Conservation (phyloP, 164 flowering plant species). For the Stephania japonica region DNA sequence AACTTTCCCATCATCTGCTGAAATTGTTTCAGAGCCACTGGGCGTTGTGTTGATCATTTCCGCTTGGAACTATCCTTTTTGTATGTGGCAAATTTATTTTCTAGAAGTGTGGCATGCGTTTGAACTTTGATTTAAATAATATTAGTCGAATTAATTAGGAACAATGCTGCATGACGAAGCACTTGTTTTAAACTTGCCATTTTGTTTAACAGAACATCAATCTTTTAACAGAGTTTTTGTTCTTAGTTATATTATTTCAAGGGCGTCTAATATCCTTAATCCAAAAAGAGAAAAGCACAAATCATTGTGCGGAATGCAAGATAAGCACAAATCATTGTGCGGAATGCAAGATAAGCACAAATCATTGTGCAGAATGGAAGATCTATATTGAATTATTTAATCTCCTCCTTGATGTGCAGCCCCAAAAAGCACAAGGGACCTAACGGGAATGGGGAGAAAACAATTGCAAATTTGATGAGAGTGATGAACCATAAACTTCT, state of each 20-base stretch:
- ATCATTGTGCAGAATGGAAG: too few species aligned
- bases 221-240: not conserved
- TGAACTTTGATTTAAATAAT: not conserved
- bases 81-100: constrained; percentile 33
- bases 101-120: not conserved
- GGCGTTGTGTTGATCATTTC: constrained; percentile 66
- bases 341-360: too few species aligned
- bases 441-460: too few species aligned
- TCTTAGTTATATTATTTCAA: too few species aligned
- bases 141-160: not conserved
- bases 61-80: constrained; percentile 70
- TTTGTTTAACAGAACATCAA: not conserved
- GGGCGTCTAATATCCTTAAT: not conserved
- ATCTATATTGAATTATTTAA: too few species aligned
- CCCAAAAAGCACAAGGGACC: too few species aligned
- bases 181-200: not conserved
- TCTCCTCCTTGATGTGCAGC: too few species aligned
- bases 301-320: not conserved
- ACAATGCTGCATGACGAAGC: not conserved
- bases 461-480: too few species aligned
- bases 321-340: too few species aligned
- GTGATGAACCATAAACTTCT: too few species aligned
- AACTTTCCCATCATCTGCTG: constrained; percentile 60
- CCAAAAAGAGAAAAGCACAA: not conserved
- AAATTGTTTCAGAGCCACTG: constrained; percentile 67